These are phyloP conservation scores for Diaporthe sp. DNA, from an alignment of 2,329 filamentous ascomycete species.

Conservation along the genomic window DNA sequence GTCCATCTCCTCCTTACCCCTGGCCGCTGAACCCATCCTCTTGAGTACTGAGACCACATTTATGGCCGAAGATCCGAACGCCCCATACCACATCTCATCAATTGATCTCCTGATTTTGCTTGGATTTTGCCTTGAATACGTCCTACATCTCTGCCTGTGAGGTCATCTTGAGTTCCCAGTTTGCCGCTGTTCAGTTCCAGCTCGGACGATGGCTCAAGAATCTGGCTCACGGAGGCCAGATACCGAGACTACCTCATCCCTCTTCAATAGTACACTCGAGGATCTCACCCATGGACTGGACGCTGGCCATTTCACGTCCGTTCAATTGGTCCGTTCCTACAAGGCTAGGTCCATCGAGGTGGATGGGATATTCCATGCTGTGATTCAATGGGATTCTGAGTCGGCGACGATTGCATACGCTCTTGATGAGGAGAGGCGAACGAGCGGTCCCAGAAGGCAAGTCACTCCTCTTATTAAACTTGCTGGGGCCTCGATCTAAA, in stretches of 20 bases:
- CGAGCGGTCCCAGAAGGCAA: slow-evolving; percentile 50
- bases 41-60: background rate
- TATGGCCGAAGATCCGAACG: background rate
- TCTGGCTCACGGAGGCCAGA: background rate
- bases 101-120: background rate
- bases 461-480: accelerated
- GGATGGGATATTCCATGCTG: slow-evolving; percentile 50
- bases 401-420: slow-evolving; percentile 54
- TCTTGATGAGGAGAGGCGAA: slow-evolving; percentile 50
- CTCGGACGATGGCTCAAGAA: background rate
- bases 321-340: slow-evolving; percentile 52
- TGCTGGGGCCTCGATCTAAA: background rate
- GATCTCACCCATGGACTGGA: slow-evolving; percentile 52
- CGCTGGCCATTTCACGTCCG: slow-evolving; percentile 51
- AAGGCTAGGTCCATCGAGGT: slow-evolving; percentile 50
- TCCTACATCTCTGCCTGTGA: background rate
- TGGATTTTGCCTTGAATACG: background rate
- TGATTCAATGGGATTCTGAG: slow-evolving; percentile 55
- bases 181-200: background rate
- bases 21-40: background rate
- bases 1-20: background rate
- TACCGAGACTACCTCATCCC: slow-evolving; percentile 45
- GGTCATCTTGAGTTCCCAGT: background rate
- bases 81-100: background rate
- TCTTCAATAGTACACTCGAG: slow-evolving; percentile 51